Percentiles rank a stretch among this genome's conserved stretches.
Conservation (phyloP, 441 rosid species). For the Hura crepitans region DNA sequence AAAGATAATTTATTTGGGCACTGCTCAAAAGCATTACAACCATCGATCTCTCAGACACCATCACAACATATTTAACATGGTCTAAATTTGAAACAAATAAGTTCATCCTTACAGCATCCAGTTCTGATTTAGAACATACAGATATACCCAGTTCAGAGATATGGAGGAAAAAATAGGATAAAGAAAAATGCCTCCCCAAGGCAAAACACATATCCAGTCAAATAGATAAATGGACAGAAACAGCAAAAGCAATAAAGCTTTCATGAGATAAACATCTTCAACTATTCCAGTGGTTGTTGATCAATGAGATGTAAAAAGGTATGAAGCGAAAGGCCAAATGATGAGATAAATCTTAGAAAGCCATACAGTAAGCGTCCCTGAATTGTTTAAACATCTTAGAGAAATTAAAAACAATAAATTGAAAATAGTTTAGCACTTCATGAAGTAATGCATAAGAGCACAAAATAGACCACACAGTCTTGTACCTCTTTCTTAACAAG, state of each 20-base stretch:
- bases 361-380: too few relatives aligned
- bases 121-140: not conserved
- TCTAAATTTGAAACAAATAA: not conserved
- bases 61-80: not conserved
- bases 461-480: not conserved
- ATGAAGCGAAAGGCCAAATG: not conserved
- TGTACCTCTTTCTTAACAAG: conserved; percentile 81
- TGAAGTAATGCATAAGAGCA: not conserved
- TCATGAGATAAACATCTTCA: conserved; percentile 6
- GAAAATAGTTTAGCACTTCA: not conserved
- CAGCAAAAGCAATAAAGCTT: not conserved
- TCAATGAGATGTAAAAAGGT: not conserved
- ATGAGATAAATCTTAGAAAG: too few relatives aligned
- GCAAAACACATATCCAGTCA: not conserved
- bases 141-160: not conserved
- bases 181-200: not conserved
- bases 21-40: not conserved
- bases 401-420: not conserved
- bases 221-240: not conserved
- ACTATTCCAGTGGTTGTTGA: not conserved
- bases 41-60: conserved; percentile 4
- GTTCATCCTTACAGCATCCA: not conserved
- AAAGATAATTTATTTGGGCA: not conserved
- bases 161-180: not conserved
- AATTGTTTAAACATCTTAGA: conserved; percentile 6